Evolutionary conservation across 2,329 filamentous ascomycete genomes (phyloP), one percentile per base, ranked within the genome.

Genomic region (Hypoxylon sp.): DNA sequence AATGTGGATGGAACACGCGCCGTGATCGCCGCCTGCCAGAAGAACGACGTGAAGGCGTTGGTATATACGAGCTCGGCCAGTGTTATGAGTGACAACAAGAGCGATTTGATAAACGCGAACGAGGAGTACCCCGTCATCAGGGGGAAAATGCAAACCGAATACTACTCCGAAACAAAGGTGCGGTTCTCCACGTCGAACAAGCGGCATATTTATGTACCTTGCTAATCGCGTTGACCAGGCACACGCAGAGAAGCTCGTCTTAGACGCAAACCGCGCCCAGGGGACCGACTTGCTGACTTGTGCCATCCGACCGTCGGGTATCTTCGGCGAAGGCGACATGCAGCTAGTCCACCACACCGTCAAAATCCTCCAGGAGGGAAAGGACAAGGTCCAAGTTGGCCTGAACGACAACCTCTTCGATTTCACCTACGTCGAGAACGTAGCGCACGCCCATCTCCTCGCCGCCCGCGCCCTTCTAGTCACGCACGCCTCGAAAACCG

Each of bases 61-160:
- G 92, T 98, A 48, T 97, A 95, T 80, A 98, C 95, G 16, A 96
- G 92, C 78, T 96, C 91, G 56, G 91, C 92, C 55, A 96, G 93
- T 65, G 91, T 97, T 66, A 84, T 97, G 69, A 91, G 92, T 75
- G 93, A 98, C 79, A 94, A 94, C 71, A 82, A 85, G 65, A 87
- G 82, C 65, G 92, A 97, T 77, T 85, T 96, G 76, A 85, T 89
- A 77, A 94, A 97, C 77, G 93, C 93, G 69, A 91, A 94, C 78
- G 95, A 98, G 83, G 83, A 86, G 48, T 93, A 91, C 85, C 93
- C 93, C 26, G 85, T 91, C 51, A 89, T 96, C 54, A 84, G 88
- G 48, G 92, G 92, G 30, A 85, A 86, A 64, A 80, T 88, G 70
- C 90, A 94, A 79, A 83, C 83, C 58, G 91, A 93, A 78, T 93